Base-by-base conservation (phyloP, 208 protist genomes). In the Phytomonas sp. region DNA sequence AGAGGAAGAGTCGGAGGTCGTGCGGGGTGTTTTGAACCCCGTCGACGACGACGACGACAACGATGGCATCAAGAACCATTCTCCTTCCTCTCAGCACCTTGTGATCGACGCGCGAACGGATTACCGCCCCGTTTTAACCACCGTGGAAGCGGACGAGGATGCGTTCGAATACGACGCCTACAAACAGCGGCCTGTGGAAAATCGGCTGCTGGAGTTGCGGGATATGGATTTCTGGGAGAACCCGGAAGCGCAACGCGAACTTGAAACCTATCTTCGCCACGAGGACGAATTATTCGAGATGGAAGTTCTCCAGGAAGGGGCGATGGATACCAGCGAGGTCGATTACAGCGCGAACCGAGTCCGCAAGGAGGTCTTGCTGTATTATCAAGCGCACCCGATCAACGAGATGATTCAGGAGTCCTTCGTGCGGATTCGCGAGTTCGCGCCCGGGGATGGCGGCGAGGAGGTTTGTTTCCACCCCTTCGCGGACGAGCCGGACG, bases 371-470 rank as follows among this genome's bases (percentile, higher is more conserved):
- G 91, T 83, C 60, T 73, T 95, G 31, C 80, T 93, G 6, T 95
- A 92, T 78, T 91, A 88, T 72, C 85, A 93, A 66, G 78, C 82
- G 31, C 84, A 93, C 71, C 90, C 90, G 15, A 90, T 93, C 34
- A 95, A 95, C 68, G 90, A 95, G 73, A 95, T 93, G 87, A 95
- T 95, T 51, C 87, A 92, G 67, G 87, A 93, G 66, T 65, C 80
- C 0, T 93, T 88, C 76, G 90, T 93, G n/a, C 90, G 90, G 34
- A 81, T 95, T 37, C 84, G 83, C 20, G 56, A 80, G 67, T 70
- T 91, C 29, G 29, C 77, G 62, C 82, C 80, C 0, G 70, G 74
- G 8, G 76, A 69, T 34, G 82, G 80, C 2, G 76, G 74, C 15
- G 69, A 5, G 28, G 20, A 26, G 3, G 59, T 34, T 17, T 6